Percentiles rank a stretch among this genome's conserved stretches.
Conservation (phyloP, 371 early-diverging fungal species). For the Mortierella sp. region DNA sequence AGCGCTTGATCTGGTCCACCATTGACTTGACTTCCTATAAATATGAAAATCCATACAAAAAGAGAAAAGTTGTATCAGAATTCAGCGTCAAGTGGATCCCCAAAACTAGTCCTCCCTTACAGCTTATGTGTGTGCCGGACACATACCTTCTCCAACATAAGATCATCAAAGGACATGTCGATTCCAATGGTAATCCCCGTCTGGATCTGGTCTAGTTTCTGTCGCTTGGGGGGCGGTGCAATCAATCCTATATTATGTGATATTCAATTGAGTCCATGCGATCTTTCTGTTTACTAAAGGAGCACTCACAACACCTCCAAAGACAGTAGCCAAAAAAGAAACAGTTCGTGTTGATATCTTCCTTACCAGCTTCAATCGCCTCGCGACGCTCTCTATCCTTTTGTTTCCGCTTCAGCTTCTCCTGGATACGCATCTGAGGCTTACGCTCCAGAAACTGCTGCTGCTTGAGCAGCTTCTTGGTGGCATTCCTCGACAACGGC, state of each 20-base stretch:
- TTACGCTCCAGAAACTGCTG: conserved; percentile 52
- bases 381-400: conserved; percentile 55
- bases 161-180: conserved; percentile 81
- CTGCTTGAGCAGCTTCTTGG: conserved; percentile 57
- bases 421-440: conserved; percentile 30
- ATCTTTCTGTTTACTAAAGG: no score
- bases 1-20: conserved; percentile 73
- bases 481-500: conserved; percentile 56
- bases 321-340: background rate
- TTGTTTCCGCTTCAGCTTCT: conserved; percentile 53
- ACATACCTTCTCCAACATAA: conserved; percentile 78
- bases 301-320: no score
- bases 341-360: no score
- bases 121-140: conserved; percentile 33
- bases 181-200: conserved; percentile 69
- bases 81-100: background rate
- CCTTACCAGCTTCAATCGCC: conserved; percentile 37
- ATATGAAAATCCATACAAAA: no score
- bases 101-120: background rate
- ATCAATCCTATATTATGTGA: conserved; percentile 16
- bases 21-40: conserved; percentile 72
- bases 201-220: conserved; percentile 46
- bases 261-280: no score
- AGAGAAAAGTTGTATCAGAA: no score
- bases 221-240: conserved; percentile 36